phyloP scores from a whole-genome alignment of 2,329 filamentous ascomycete genomes.

The Ustilaginoidea virens region DNA sequence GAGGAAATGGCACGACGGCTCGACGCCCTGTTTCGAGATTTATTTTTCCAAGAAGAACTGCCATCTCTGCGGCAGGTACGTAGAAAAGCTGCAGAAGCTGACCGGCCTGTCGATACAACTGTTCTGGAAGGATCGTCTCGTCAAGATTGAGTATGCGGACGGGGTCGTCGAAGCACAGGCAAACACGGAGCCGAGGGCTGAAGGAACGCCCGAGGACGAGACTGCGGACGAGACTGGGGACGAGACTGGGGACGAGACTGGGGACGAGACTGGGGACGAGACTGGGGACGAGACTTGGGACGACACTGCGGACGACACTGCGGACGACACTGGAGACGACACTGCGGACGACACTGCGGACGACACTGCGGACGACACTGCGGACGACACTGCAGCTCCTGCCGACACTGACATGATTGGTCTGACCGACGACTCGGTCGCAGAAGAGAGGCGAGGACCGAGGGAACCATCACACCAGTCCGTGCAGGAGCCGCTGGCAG shows the following conservation, averaged over 20 bases:
- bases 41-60: constrained; percentile 22
- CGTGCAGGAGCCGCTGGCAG: constrained; percentile 5
- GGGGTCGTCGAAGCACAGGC: neutral
- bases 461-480: no score
- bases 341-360: neutral
- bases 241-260: no score
- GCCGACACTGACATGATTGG: constrained; percentile 3
- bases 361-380: no score
- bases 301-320: constrained; percentile 1
- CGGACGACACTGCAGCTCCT: no score
- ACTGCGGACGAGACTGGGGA: no score
- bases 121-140: constrained; percentile 14
- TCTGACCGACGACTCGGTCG: no score
- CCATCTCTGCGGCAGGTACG: constrained; percentile 11
- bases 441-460: no score
- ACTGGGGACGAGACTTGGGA: no score
- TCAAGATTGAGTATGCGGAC: constrained; percentile 12
- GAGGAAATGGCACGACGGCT: constrained; percentile 12
- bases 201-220: no score
- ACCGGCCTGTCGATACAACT: constrained; percentile 15
- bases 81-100: constrained; percentile 9
- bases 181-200: neutral
- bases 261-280: no score
- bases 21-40: constrained; percentile 15
- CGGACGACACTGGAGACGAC: constrained; percentile 2